Base-by-base conservation (phyloP, 2,329 filamentous ascomycete genomes). In the Diaporthe sp. region DNA sequence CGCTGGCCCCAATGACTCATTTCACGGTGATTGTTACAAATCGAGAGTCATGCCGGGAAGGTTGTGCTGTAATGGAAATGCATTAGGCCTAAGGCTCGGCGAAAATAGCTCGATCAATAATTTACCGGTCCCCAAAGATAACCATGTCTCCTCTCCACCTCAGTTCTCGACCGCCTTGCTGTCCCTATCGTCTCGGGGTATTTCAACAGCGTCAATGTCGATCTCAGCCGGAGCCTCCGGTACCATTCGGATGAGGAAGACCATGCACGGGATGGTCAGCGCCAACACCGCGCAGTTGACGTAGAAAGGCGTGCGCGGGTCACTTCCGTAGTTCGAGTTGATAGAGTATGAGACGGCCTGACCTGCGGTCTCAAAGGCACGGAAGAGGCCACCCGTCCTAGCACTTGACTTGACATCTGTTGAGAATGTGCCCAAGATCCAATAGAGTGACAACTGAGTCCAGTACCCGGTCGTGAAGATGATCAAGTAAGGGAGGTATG, bases 381-480 rank as follows among this genome's bases (percentile, higher is more conserved):
- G 80, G 75, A 81, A 81, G 47, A 81, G 37, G 25, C 82, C 81
- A 5, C 82, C 81, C 0, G 80, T 81, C 25, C 81, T 79, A 8
- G 82, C 78, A 7, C 79, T 81, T 7, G 80, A 78, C 53, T 82
- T 81, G 1, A 84, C 79, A 31, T 85, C 82, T 0, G 81, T 82
- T 3, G 83, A 82, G 31, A 84, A 83, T 4, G 81, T 83, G 42
- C 82, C 83, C 20, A 85, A 78, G 28, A 84, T 82, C 83, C 83
- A 85, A 78, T 85, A 85, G 7, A 85, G 74, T 1, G 76, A 77
- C 39, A 77, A n/a, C 34, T 77, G 76, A 4, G 76, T 77, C 76
- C 76, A 77, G 49, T 77, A 77, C 0, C 76, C 76, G 28, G 76
- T 77, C n/a, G 76, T 77, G 73, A 77, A 77, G 15, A 77, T 71